A percentile compares a stretch with the other conserved stretches of the same genome.
Conservation (phyloP, 2,329 filamentous ascomycete genomes). For the Penicillium sclerotigenum region DNA sequence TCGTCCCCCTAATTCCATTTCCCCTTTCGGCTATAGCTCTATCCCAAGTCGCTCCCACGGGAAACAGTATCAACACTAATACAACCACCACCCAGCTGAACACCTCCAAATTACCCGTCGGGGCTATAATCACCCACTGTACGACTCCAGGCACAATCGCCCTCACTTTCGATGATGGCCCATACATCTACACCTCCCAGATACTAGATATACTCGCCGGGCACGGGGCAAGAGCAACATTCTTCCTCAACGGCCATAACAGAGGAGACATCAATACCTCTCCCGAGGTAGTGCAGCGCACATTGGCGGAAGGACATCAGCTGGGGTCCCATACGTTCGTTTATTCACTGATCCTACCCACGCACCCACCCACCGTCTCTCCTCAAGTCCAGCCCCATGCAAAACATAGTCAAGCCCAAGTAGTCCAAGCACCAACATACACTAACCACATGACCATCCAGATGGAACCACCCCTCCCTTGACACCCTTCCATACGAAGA, state of each 20-base stretch:
- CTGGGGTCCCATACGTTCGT: slow-evolving; percentile 46
- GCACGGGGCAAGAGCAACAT: slow-evolving; percentile 61
- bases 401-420: too few species aligned
- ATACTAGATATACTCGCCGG: slow-evolving; percentile 56
- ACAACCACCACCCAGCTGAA: background rate
- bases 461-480: slow-evolving; percentile 43
- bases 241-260: slow-evolving; percentile 56
- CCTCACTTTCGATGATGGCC: slow-evolving; percentile 65
- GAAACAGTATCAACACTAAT: background rate
- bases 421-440: background rate
- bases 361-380: background rate
- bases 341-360: slow-evolving; percentile 26
- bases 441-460: slow-evolving; percentile 6
- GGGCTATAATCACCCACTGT: slow-evolving; percentile 45
- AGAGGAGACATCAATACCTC: slow-evolving; percentile 32
- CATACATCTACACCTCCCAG: slow-evolving; percentile 56
- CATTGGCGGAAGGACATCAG: slow-evolving; percentile 44
- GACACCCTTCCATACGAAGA: slow-evolving; percentile 30
- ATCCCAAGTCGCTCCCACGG: background rate
- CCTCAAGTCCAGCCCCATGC: background rate
- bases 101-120: slow-evolving; percentile 30
- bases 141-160: slow-evolving; percentile 55
- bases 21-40: background rate
- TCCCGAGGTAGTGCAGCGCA: slow-evolving; percentile 30
- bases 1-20: background rate